A percentile compares a stretch with the other conserved stretches of the same genome.
These are phyloP conservation scores for Trametes polyzona DNA, from an alignment of 1,284 basidiomycete genomes.

Conservation along the genomic window DNA sequence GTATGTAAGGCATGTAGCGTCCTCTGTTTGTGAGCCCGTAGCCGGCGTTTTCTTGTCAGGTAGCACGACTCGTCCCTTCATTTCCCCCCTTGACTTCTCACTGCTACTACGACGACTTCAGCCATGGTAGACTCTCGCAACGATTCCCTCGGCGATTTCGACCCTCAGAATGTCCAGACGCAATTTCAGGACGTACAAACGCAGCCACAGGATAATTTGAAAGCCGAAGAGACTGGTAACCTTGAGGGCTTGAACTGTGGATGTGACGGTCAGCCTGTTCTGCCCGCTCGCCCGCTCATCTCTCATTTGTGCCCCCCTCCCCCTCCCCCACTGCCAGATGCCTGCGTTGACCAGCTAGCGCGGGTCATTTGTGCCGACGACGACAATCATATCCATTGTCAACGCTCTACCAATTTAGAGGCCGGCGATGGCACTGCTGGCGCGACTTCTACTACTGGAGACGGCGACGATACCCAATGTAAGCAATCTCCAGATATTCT, in stretches of 20 bases:
- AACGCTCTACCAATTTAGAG: neutral
- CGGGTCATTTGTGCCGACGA: slow-evolving; percentile 37
- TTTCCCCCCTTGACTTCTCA: neutral
- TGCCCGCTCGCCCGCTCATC: neutral
- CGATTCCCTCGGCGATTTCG: slow-evolving; percentile 8
- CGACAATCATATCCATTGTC: slow-evolving; percentile 32
- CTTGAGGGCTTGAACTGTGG: slow-evolving; percentile 22
- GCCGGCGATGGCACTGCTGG: neutral
- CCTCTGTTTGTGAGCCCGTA: neutral
- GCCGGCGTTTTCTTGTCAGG: neutral
- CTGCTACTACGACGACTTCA: neutral
- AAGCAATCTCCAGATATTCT: neutral
- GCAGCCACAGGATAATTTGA: neutral
- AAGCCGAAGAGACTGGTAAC: slow-evolving; percentile 5
- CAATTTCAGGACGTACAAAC: neutral
- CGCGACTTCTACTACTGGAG: neutral
- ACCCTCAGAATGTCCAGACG: slow-evolving; percentile 7
- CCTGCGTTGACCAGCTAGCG: slow-evolving; percentile 34
- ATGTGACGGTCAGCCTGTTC: slow-evolving; percentile 20
- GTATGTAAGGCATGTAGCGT: neutral
- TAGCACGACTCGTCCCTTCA: neutral
- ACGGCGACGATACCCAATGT: slow-evolving; percentile 1
- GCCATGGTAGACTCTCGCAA: slow-evolving; percentile 22
- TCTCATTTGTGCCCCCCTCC: neutral
- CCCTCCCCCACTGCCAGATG: slow-evolving; percentile 17